Evolutionary conservation across 768 basidiomycete species (phyloP).

Genomic region (Boletus patriciae): DNA sequence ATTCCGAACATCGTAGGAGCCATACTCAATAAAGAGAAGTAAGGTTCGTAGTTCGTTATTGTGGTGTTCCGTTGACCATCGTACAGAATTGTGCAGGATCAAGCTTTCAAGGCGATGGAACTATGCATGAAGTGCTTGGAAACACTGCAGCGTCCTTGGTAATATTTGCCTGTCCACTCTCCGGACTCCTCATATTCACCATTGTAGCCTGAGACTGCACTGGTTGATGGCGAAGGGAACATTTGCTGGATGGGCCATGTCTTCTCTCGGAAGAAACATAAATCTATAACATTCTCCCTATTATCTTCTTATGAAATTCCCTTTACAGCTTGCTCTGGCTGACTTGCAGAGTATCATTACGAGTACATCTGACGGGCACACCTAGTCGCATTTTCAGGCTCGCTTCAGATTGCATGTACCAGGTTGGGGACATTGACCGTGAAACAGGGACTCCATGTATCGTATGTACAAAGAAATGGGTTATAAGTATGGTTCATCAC

Average conservation of each 20-base stretch:
- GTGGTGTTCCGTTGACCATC: not conserved
- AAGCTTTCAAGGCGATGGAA: conserved; percentile 92
- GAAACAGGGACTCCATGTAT: no score
- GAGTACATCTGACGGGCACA: conserved; percentile 38
- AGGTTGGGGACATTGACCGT: no score
- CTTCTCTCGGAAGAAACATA: conserved; percentile 83
- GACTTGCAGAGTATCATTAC: conserved; percentile 74
- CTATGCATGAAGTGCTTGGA: conserved; percentile 85
- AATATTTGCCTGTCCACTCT: conserved; percentile 10
- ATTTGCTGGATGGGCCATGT: conserved; percentile 95
- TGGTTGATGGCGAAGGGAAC: conserved; percentile 42
- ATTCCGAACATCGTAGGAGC: conserved; percentile 81
- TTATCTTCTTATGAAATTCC: not conserved
- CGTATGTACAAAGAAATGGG: no score
- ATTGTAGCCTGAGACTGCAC: conserved; percentile 56
- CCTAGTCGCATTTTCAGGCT: not conserved
- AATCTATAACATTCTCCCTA: not conserved
- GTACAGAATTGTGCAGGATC: conserved; percentile 86
- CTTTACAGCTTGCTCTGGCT: conserved; percentile 58
- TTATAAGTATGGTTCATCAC: no score
- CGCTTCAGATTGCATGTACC: no score
- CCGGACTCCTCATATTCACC: not conserved
- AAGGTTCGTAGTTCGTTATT: conserved; percentile 18
- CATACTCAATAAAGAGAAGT: conserved; percentile 94
- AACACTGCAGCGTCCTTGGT: conserved; percentile 77